Conservation (phyloP, 495 filamentous ascomycete genomes). For the Bombardia bombarda region DNA sequence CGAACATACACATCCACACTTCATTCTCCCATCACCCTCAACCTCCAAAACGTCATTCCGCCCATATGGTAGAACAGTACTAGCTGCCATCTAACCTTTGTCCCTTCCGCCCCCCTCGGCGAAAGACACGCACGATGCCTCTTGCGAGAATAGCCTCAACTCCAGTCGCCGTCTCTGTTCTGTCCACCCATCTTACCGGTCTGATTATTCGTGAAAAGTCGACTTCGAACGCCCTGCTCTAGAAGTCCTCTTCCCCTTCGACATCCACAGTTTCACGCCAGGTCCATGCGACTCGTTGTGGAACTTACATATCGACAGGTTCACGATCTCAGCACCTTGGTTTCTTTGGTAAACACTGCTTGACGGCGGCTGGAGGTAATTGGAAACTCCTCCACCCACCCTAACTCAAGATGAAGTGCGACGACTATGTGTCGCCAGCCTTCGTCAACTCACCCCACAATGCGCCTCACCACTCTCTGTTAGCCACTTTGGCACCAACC, state of each 20-base stretch:
- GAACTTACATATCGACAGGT: slow-evolving; percentile 33
- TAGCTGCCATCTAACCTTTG: slow-evolving; percentile 30
- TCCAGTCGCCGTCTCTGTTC: slow-evolving; percentile 51
- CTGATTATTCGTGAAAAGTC: slow-evolving; percentile 44
- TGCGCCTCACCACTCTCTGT: slow-evolving; percentile 57
- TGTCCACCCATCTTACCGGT: slow-evolving; percentile 49
- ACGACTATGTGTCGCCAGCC: slow-evolving; percentile 36
- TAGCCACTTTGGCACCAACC: slow-evolving; percentile 63
- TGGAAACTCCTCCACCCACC: slow-evolving; percentile 22
- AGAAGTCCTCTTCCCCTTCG: slow-evolving; percentile 35
- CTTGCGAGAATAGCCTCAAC: slow-evolving; percentile 36
- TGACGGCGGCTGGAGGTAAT: slow-evolving; percentile 47
- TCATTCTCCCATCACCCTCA: not conserved
- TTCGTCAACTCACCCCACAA: slow-evolving; percentile 35
- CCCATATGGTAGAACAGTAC: slow-evolving; percentile 24
- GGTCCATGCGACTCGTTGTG: slow-evolving; percentile 23
- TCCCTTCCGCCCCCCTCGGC: slow-evolving; percentile 19
- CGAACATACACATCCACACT: not conserved
- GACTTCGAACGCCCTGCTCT: slow-evolving; percentile 34
- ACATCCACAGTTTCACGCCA: slow-evolving; percentile 26
- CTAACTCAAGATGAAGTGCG: slow-evolving; percentile 45
- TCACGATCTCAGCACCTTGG: slow-evolving; percentile 32
- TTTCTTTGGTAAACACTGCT: slow-evolving; percentile 42
- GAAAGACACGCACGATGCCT: slow-evolving; percentile 44
- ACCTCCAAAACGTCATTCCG: slow-evolving; percentile 6